phyloP scores from a whole-genome alignment of 805 yeast species.

The Huiozyma naganishii region DNA sequence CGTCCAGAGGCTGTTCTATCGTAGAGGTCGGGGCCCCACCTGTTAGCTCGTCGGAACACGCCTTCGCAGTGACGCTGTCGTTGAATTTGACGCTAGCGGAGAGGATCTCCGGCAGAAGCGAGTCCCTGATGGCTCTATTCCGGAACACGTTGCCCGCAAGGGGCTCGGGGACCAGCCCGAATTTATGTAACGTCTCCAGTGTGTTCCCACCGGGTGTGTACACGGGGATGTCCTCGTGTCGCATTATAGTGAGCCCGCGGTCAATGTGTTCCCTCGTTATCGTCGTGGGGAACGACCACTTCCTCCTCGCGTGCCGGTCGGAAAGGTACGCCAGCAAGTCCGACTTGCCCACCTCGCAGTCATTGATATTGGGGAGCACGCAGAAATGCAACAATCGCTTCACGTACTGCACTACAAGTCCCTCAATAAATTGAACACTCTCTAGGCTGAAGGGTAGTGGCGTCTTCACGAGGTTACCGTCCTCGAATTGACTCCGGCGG shows the following conservation, averaged over 20 bases:
- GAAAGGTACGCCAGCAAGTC: neutral
- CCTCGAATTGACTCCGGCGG: conserved; percentile 13
- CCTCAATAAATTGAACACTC: conserved; percentile 8
- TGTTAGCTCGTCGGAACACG: too few relatives aligned
- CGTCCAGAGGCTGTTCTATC: conserved; percentile 4
- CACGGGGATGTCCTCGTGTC: neutral
- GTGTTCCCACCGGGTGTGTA: conserved; percentile 5
- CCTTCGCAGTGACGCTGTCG: too few relatives aligned
- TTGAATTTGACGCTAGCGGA: neutral
- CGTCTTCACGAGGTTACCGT: conserved; percentile 7
- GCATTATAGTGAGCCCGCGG: conserved; percentile 6
- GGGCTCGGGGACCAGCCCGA: conserved; percentile 11
- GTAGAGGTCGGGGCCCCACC: too few relatives aligned
- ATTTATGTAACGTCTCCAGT: conserved; percentile 15
- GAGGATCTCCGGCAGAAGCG: conserved; percentile 3
- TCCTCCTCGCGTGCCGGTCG: too few relatives aligned
- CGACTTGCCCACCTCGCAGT: conserved; percentile 6
- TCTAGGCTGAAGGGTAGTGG: conserved; percentile 9
- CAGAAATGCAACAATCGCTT: conserved; percentile 11
- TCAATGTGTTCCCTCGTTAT: conserved; percentile 12
- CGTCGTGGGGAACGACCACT: conserved; percentile 11
- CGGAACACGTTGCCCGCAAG: conserved; percentile 12
- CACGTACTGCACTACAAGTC: conserved; percentile 10
- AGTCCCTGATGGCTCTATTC: neutral
- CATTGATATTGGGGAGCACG: conserved; percentile 13